Evolutionary conservation across 1,284 basidiomycete species (phyloP).

Genomic region (Uromyces viciae-fabae): DNA sequence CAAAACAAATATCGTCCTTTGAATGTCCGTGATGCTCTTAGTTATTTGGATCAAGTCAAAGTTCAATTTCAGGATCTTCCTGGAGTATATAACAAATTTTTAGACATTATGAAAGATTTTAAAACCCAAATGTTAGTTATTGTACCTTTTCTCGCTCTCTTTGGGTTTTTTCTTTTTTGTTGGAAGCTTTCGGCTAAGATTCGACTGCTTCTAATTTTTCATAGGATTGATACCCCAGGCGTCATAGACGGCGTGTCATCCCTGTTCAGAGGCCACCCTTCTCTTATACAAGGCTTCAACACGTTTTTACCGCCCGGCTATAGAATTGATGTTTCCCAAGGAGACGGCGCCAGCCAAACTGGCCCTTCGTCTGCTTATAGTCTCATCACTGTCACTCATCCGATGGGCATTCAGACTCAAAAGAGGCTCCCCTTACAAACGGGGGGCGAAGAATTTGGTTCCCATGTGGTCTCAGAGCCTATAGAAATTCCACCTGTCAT

Average conservation of each 20-base stretch:
- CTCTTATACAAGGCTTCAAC: constrained; percentile 97
- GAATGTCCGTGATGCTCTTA: constrained; percentile 77
- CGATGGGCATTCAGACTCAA: constrained; percentile 48
- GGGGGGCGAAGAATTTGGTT: constrained; percentile 43
- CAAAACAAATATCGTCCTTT: constrained; percentile 49
- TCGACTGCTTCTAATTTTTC: constrained; percentile 11
- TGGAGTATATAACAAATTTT: constrained; percentile 67
- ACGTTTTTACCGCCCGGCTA: constrained; percentile 96
- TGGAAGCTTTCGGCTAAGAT: neutral
- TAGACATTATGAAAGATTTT: constrained; percentile 99
- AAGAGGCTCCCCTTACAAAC: constrained; percentile 49
- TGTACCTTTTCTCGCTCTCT: constrained; percentile 41
- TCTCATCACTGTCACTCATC: constrained; percentile 48
- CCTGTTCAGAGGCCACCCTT: constrained; percentile 88
- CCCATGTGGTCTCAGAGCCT: constrained; percentile 31
- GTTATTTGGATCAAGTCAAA: constrained; percentile 95
- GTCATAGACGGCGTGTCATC: constrained; percentile 95
- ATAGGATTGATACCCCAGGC: constrained; percentile 94
- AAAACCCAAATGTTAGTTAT: constrained; percentile 79
- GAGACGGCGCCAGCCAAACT: constrained; percentile 59
- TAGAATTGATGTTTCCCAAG: constrained; percentile 82
- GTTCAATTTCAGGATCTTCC: constrained; percentile 46
- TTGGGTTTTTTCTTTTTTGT: constrained; percentile 33
- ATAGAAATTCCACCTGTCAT: neutral
- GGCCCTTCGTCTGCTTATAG: constrained; percentile 53